Percentiles rank a stretch among this genome's conserved stretches.
Evolutionary conservation across 2,329 filamentous ascomycete genomes (phyloP).

Genomic region (Bipolaris victoriae): DNA sequence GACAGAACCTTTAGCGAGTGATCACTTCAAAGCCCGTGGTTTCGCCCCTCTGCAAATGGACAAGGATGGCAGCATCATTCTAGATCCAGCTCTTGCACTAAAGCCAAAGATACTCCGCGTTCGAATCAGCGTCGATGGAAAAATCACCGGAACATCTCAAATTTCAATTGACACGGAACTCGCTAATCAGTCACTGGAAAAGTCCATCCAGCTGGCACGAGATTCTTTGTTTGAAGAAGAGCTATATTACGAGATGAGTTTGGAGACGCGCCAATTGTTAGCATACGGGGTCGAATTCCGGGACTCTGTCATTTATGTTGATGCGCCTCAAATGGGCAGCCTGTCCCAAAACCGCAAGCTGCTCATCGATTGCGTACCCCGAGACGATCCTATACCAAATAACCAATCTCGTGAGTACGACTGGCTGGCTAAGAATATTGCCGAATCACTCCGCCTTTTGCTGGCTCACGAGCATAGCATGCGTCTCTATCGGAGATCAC

Average conservation of each 20-base stretch:
- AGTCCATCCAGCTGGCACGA: conserved; percentile 74
- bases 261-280: conserved; percentile 76
- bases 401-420: conserved; percentile 38
- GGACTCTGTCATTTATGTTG: conserved; percentile 51
- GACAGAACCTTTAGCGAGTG: conserved; percentile 52
- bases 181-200: conserved; percentile 65
- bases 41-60: conserved; percentile 78
- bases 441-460: conserved; percentile 73
- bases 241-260: conserved; percentile 85
- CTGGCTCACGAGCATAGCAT: conserved; percentile 80
- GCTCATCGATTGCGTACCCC: conserved; percentile 69
- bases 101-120: conserved; percentile 70
- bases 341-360: conserved; percentile 62
- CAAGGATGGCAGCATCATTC: conserved; percentile 73
- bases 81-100: conserved; percentile 69
- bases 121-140: conserved; percentile 64
- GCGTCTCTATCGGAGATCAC: conserved; percentile 72
- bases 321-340: conserved; percentile 25
- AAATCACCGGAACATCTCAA: conserved; percentile 63
- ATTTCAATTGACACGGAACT: conserved; percentile 35
- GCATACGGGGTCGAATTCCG: conserved; percentile 72
- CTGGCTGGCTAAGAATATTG: conserved; percentile 68
- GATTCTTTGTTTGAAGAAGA: conserved; percentile 85
- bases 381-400: conserved; percentile 55
- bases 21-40: conserved; percentile 70